Evolutionary conservation across 495 filamentous ascomycete genomes (phyloP).

Genomic region (Pseudevernia furfuracea): DNA sequence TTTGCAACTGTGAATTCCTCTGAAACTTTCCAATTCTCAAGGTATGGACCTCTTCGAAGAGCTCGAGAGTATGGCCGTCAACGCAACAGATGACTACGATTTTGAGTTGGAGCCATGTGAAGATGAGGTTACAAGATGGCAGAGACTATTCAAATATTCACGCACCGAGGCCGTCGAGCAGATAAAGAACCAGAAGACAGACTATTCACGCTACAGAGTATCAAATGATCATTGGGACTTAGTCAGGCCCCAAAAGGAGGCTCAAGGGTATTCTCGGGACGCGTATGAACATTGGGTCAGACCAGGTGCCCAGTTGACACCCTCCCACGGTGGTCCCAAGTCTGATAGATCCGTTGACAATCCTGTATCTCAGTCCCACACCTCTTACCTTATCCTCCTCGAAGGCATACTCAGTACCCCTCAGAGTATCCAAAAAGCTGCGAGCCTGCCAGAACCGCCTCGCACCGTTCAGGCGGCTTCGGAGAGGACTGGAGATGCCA

Average conservation of each 20-base stretch:
- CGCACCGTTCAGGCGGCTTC: constrained; percentile 11
- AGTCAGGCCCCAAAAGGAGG: not conserved
- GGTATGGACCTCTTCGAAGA: constrained; percentile 28
- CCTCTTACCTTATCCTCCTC: constrained; percentile 30
- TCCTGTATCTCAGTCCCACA: constrained; percentile 8
- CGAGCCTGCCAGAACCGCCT: constrained; percentile 11
- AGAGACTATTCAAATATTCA: not conserved
- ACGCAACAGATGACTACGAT: constrained; percentile 8
- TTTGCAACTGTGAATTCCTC: not conserved
- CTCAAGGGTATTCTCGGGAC: constrained; percentile 20
- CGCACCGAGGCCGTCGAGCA: not conserved
- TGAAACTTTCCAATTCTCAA: not conserved
- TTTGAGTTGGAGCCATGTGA: not conserved
- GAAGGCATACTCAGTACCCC: constrained; percentile 20
- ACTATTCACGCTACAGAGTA: not conserved
- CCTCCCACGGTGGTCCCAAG: not conserved
- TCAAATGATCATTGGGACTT: not conserved
- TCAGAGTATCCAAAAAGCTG: constrained; percentile 20
- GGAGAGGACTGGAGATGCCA: constrained; percentile 21
- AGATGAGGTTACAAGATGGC: not conserved
- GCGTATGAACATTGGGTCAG: constrained; percentile 17
- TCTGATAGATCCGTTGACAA: too few relatives aligned
- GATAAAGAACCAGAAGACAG: not conserved
- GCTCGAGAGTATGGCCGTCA: constrained; percentile 26
- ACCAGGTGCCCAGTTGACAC: not conserved